A percentile compares a stretch with the other conserved stretches of the same genome.
These are phyloP conservation scores for Saturnispora dispora DNA, from an alignment of 805 yeast genomes.

Conservation along the genomic window DNA sequence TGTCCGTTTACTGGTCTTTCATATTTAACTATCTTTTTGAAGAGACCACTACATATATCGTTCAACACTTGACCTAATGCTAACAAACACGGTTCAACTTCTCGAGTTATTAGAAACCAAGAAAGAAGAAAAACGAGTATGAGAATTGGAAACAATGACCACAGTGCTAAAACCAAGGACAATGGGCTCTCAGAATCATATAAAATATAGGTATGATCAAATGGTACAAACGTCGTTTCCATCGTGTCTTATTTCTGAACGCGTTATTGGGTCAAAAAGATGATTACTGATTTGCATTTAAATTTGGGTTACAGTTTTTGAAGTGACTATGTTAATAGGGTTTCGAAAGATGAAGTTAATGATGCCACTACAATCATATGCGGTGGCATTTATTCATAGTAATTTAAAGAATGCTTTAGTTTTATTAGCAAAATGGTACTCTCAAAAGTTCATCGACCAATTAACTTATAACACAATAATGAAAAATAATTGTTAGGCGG, in stretches of 20 bases:
- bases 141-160: conserved; percentile 74
- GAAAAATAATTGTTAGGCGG: no score
- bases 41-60: conserved; percentile 60
- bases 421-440: no score
- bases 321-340: no score
- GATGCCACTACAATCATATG: no score
- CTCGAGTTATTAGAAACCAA: conserved; percentile 76
- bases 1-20: conserved; percentile 57
- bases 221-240: conserved; percentile 36
- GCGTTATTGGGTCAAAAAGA: background rate
- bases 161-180: conserved; percentile 55
- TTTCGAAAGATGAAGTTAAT: no score
- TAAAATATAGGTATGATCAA: conserved; percentile 79
- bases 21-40: conserved; percentile 56
- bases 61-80: conserved; percentile 81
- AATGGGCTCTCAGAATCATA: conserved; percentile 60
- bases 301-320: background rate
- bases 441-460: no score
- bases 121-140: conserved; percentile 71
- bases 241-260: background rate
- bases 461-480: no score
- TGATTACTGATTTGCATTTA: background rate
- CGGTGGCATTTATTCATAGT: no score
- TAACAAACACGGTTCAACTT: conserved; percentile 73
- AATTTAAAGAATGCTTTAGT: no score